These are phyloP conservation scores for Conringia planisiliqua DNA, from an alignment of 345 rosid species.

Conservation along the genomic window DNA sequence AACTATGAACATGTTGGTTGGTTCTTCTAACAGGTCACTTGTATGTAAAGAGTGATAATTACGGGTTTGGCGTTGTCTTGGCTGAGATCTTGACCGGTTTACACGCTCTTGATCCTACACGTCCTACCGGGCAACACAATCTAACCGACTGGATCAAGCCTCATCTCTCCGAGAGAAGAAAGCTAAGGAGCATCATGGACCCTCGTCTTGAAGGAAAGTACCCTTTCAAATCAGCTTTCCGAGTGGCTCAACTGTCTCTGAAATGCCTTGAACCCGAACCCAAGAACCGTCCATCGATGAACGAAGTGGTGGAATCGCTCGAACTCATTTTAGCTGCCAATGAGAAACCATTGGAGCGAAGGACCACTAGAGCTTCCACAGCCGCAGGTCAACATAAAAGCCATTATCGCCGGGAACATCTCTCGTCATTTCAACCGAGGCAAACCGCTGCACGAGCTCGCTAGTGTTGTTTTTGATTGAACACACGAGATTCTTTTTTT, in stretches of 20 bases:
- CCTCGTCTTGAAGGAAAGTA: slow-evolving; percentile 69
- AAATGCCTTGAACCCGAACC: slow-evolving; percentile 70
- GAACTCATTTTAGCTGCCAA: slow-evolving; percentile 52
- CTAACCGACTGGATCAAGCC: slow-evolving; percentile 90
- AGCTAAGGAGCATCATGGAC: slow-evolving; percentile 69
- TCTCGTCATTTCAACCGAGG: slow-evolving; percentile 50
- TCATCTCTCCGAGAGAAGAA: slow-evolving; percentile 58
- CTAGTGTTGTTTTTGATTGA: slow-evolving; percentile 24
- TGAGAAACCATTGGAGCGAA: slow-evolving; percentile 53
- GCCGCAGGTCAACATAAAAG: slow-evolving; percentile 26
- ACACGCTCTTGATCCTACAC: slow-evolving; percentile 75
- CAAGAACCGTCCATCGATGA: slow-evolving; percentile 80
- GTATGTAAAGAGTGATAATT: slow-evolving; percentile 93
- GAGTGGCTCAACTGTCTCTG: slow-evolving; percentile 67
- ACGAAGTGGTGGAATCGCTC: slow-evolving; percentile 67
- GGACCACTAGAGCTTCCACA: slow-evolving; percentile 38
- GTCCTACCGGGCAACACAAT: slow-evolving; percentile 66
- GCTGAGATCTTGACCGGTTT: slow-evolving; percentile 81
- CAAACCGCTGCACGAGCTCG: slow-evolving; percentile 30
- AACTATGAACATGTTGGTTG: slow-evolving; percentile 9
- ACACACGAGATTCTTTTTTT: slow-evolving; percentile 27
- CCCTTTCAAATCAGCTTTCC: slow-evolving; percentile 64
- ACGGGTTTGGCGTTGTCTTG: slow-evolving; percentile 87
- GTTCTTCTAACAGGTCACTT: slow-evolving; percentile 66
- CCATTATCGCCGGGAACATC: slow-evolving; percentile 45